Evolutionary conservation across 345 rosid species (phyloP), one percentile per base, ranked within the genome.

Genomic region (Garcia nutans): DNA sequence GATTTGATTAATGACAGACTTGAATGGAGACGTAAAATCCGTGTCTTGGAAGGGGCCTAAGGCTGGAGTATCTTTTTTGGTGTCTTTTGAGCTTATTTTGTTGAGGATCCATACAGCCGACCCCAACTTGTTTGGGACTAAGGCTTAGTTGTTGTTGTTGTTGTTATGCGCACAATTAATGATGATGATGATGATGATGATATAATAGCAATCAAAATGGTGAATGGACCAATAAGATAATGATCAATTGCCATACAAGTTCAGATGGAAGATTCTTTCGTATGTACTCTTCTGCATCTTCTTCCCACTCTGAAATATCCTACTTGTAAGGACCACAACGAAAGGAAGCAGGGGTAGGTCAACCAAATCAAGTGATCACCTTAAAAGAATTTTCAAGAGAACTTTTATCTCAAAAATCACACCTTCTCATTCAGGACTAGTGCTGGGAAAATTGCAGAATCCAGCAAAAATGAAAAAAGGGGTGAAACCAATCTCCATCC

Each of bases 401-500:
- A 26, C 41, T 65, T 70, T 52, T 12, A 24, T 31, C 59, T 31
- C 10, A 58, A 67, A 82, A 78, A 79, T 63, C 15, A 31, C 78
- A 90, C 98, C 93, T 87, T 91, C 82, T 88, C 94, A 81, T 93
- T 91, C 76, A 90, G 85, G 66, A 80, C 76, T 85, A 91, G 82
- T 71, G 88, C 90, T 28, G 97, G 97, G 74, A 93, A 87, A 80
- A 93, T 89, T 74, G 94, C 94, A 41, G 91, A 85, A 66, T 91
- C 94, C 89, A 93, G 78, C 84, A 93, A 81, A 82, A 78, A 70
- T 16, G 90, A 82, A 85, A 91, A 93, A 85, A 87, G 92, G 22
- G 98, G 90, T 55, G 98, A 93, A 82, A 93, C 92, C 80, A 93
- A 80, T 83, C 90, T 91, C 98, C 98, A 93, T 77, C 98, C 97